These are phyloP conservation scores for Exophiala bonariae DNA, from an alignment of 2,329 filamentous ascomycete species.

Conservation along the genomic window DNA sequence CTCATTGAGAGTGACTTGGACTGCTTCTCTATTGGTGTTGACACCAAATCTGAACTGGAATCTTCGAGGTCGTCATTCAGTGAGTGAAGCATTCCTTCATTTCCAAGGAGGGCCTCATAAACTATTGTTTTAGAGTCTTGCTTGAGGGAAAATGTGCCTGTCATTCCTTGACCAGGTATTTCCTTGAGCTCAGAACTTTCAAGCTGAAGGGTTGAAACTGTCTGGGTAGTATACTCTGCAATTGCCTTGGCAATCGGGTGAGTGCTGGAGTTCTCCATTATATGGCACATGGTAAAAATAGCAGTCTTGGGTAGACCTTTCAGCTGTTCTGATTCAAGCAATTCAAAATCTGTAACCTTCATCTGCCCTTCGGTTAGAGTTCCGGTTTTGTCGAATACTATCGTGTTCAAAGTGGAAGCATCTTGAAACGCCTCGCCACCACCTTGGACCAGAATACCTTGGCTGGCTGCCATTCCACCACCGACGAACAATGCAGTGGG, in stretches of 20 bases:
- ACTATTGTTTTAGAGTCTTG: constrained; percentile 22
- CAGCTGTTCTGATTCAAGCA: constrained; percentile 31
- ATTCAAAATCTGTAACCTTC: constrained; percentile 53
- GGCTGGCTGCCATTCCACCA: constrained; percentile 73
- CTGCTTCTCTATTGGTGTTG: neutral
- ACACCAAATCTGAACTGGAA: neutral
- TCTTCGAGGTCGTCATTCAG: neutral
- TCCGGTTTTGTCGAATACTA: constrained; percentile 88
- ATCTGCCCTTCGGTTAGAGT: constrained; percentile 71
- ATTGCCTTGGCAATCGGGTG: constrained; percentile 62
- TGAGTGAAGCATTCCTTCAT: constrained; percentile 51
- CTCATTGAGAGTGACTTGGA: neutral
- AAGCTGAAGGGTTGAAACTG: constrained; percentile 28
- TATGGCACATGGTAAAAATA: constrained; percentile 48
- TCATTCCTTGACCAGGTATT: constrained; percentile 58
- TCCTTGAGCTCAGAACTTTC: constrained; percentile 49
- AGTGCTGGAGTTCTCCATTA: constrained; percentile 59
- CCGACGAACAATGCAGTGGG: constrained; percentile 86
- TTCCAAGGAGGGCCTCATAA: constrained; percentile 57
- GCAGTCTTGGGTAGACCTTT: constrained; percentile 30
- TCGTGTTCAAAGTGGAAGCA: constrained; percentile 72
- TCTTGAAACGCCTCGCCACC: constrained; percentile 85
- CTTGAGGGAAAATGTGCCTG: constrained; percentile 47
- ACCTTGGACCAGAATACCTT: constrained; percentile 80
- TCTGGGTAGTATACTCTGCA: constrained; percentile 46